phyloP scores from a whole-genome alignment of 148 eudicot genomes.

The Spergularia bocconei region DNA sequence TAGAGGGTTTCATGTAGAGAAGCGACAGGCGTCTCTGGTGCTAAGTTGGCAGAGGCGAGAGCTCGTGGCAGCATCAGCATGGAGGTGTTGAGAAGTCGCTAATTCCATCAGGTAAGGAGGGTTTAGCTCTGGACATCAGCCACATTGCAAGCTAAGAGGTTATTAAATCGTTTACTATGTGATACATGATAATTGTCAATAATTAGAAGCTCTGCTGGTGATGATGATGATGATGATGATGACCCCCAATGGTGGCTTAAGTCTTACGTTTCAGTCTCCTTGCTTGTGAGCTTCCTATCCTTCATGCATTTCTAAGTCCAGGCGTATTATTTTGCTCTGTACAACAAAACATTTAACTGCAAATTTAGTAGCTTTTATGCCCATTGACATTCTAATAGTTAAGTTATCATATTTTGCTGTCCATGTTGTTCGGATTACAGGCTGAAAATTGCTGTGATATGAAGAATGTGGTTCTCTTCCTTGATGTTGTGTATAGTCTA shows the following conservation, averaged over 20 bases:
- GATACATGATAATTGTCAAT: slow-evolving; percentile 24
- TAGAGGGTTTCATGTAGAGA: slow-evolving; percentile 78
- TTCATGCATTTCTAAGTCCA: slow-evolving; percentile 14
- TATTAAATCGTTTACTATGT: not conserved
- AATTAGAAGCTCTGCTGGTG: slow-evolving; percentile 27
- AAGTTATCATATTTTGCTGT: slow-evolving; percentile 12
- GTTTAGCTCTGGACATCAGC: slow-evolving; percentile 20
- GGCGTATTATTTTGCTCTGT: slow-evolving; percentile 33
- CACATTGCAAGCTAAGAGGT: slow-evolving; percentile 17
- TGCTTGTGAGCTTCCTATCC: slow-evolving; percentile 30
- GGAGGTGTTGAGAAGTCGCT: slow-evolving; percentile 60
- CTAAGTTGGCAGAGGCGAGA: slow-evolving; percentile 86
- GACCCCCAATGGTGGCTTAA: slow-evolving; percentile 22
- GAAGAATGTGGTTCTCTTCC: not conserved
- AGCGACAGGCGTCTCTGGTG: slow-evolving; percentile 75
- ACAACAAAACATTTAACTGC: slow-evolving; percentile 32
- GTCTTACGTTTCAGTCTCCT: slow-evolving; percentile 18
- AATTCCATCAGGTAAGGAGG: slow-evolving; percentile 23
- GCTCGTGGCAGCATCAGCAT: slow-evolving; percentile 84
- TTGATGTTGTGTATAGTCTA: not conserved
- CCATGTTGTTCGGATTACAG: not conserved
- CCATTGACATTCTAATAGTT: slow-evolving; percentile 29
- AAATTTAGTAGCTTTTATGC: slow-evolving; percentile 24
- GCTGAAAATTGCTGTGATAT: not conserved
- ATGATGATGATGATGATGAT: slow-evolving; percentile 24